These are phyloP conservation scores for Brassica hybrid DNA, from an alignment of 441 rosid species.

Conservation along the genomic window DNA sequence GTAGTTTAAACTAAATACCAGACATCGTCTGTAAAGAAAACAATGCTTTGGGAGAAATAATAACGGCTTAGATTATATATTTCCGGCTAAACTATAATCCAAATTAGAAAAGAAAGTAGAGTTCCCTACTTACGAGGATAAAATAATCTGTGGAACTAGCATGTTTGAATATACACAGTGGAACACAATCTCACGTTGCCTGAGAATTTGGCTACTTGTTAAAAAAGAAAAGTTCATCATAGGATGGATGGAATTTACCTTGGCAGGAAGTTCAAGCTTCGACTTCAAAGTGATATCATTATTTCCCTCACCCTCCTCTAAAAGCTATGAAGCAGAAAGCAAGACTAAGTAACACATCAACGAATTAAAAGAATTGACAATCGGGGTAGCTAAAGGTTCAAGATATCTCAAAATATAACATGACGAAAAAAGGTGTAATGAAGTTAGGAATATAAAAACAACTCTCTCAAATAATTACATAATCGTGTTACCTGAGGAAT, in stretches of 20 bases:
- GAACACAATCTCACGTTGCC: conserved; percentile 23
- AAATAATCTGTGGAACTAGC: conserved; percentile 12
- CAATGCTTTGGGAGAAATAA: conserved; percentile 19
- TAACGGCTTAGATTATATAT: conserved; percentile 7
- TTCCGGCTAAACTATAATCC: background rate
- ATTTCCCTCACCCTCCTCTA: conserved; percentile 93
- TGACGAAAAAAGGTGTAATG: background rate
- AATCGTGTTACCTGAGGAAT: conserved; percentile 83
- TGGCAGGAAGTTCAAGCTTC: conserved; percentile 99
- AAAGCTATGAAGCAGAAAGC: conserved; percentile 52
- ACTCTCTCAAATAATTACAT: background rate
- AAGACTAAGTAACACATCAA: conserved; percentile 28
- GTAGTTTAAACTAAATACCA: conserved; percentile 14
- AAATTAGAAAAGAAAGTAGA: conserved; percentile 26
- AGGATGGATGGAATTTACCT: conserved; percentile 55
- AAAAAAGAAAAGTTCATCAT: conserved; percentile 15
- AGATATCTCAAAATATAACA: conserved; percentile 23
- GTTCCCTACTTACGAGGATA: background rate
- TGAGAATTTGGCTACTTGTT: conserved; percentile 22
- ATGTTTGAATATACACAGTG: conserved; percentile 22
- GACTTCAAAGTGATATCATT: conserved; percentile 80
- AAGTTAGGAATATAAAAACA: background rate
- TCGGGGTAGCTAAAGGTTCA: conserved; percentile 13
- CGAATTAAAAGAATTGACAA: conserved; percentile 40
- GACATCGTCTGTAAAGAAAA: conserved; percentile 8